Percentiles rank a stretch among this genome's conserved stretches.
These are phyloP conservation scores for Spergularia azorica DNA, from an alignment of 179 eudicot species.

Conservation along the genomic window DNA sequence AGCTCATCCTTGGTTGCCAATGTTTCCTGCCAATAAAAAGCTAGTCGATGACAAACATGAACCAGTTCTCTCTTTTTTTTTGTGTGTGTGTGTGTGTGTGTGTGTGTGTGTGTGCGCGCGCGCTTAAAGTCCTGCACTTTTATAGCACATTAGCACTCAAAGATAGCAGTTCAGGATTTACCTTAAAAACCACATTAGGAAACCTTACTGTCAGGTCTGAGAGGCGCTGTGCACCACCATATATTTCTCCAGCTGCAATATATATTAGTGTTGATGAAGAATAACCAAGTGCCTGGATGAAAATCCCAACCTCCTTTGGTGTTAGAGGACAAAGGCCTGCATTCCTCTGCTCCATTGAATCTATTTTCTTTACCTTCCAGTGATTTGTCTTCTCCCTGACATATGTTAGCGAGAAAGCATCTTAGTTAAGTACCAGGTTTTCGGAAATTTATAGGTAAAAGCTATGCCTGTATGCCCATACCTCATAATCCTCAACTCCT, in stretches of 20 bases:
- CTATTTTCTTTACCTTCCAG: slow-evolving; percentile 85
- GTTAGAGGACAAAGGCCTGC: slow-evolving; percentile 92
- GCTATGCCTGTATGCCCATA: slow-evolving; percentile 16
- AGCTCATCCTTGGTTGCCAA: slow-evolving; percentile 71
- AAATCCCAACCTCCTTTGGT: slow-evolving; percentile 86
- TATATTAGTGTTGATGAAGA: slow-evolving; percentile 71
- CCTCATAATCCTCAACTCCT: slow-evolving; percentile 86
- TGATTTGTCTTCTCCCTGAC: slow-evolving; percentile 81
- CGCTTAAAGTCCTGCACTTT: too few relatives aligned
- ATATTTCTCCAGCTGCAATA: slow-evolving; percentile 94
- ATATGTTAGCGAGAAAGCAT: slow-evolving; percentile 10
- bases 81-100: too few relatives aligned
- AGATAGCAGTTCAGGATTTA: slow-evolving; percentile 24
- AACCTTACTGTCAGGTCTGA: slow-evolving; percentile 73
- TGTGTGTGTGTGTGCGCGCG: too few relatives aligned
- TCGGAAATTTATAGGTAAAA: not conserved
- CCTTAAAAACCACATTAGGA: slow-evolving; percentile 60
- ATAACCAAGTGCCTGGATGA: slow-evolving; percentile 84
- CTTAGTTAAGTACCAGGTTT: not conserved
- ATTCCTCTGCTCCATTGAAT: slow-evolving; percentile 77
- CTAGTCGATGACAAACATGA: not conserved
- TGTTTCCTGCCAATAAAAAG: slow-evolving; percentile 62
- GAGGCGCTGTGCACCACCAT: slow-evolving; percentile 72
- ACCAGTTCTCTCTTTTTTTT: too few relatives aligned
- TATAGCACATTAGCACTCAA: slow-evolving; percentile 22